Evolutionary conservation across 345 rosid genomes (phyloP), one percentile per base, ranked within the genome.

Genomic region (Lumnitzera racemosa): DNA sequence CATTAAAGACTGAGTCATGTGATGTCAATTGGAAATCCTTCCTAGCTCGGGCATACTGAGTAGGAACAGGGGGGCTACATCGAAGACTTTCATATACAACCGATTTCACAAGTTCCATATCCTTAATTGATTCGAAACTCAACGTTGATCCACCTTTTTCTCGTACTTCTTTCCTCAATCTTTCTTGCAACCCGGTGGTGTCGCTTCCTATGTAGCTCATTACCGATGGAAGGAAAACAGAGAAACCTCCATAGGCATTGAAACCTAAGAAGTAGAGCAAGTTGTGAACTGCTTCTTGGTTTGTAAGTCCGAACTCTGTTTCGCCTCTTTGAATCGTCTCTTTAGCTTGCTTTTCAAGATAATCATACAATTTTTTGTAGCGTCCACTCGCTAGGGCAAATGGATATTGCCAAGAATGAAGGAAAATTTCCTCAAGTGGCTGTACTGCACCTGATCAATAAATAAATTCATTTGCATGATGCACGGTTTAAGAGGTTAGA

Each of bases 211-310:
- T 69, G 41, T 9, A 13, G 2, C n/a, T 59, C 15, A 91, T 14
- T 5, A 89, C 56, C 5, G 51, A 23, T 0, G 90, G 90, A 49
- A 89, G 59, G 16, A 91, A 87, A 36, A 85, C 13, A 3, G 91
- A 77, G 75, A 91, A 91, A 27, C 98, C 98, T 53, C 98, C 96
- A 24, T 57, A 91, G 4, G 98, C 86, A 46, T 91, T 91, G 69
- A 91, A 91, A 5, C 98, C 91, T 9, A 91, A 67, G 7, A 71
- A 31, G 63, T 89, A 91, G 49, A 91, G 71, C 13, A 89, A 49
- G 72, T 91, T 89, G 49, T 91, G 89, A 41, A 84, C 64, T 4
- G 82, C 36, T 50, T 91, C 95, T 24, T 82, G 76, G 17, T 71
- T 71, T 16, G 72, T 83, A 67, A 89, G 72, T 48, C 92, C 95